Evolutionary conservation across 176 grass and related monocot species (phyloP).

Genomic region (Eleusine indica): DNA sequence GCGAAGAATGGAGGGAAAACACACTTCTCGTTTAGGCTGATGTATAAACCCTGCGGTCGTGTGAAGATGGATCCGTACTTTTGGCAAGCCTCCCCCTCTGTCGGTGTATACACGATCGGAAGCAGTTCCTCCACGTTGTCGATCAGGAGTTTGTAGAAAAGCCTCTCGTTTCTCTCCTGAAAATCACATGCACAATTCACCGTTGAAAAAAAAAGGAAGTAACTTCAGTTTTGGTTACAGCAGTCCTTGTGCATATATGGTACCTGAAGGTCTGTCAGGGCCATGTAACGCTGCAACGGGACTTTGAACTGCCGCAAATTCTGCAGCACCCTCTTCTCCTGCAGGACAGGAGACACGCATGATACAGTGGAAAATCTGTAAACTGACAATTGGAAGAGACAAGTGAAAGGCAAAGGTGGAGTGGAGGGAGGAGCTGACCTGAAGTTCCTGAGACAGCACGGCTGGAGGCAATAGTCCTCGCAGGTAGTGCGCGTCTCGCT

Average conservation of each 20-base stretch:
- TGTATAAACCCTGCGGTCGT: slow-evolving; percentile 73
- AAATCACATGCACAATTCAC: slow-evolving; percentile 2
- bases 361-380: background rate
- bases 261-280: slow-evolving; percentile 85
- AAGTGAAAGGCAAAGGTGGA: background rate
- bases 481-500: slow-evolving; percentile 80
- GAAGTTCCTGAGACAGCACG: slow-evolving; percentile 55
- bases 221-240: background rate
- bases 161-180: slow-evolving; percentile 84
- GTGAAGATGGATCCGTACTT: slow-evolving; percentile 89
- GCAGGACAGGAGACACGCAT: background rate
- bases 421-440: slow-evolving; percentile 31
- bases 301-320: slow-evolving; percentile 70
- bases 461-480: slow-evolving; percentile 63
- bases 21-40: slow-evolving; percentile 92
- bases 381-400: background rate
- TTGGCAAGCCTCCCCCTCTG: slow-evolving; percentile 93
- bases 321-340: slow-evolving; percentile 90
- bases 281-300: slow-evolving; percentile 76
- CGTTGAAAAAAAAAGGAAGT: background rate
- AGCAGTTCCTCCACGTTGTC: slow-evolving; percentile 92
- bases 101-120: slow-evolving; percentile 88
- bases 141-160: slow-evolving; percentile 89
- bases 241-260: background rate
- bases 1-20: background rate